phyloP scores from a whole-genome alignment of 1,284 basidiomycete species.

The Moesziomyces aphidis region DNA sequence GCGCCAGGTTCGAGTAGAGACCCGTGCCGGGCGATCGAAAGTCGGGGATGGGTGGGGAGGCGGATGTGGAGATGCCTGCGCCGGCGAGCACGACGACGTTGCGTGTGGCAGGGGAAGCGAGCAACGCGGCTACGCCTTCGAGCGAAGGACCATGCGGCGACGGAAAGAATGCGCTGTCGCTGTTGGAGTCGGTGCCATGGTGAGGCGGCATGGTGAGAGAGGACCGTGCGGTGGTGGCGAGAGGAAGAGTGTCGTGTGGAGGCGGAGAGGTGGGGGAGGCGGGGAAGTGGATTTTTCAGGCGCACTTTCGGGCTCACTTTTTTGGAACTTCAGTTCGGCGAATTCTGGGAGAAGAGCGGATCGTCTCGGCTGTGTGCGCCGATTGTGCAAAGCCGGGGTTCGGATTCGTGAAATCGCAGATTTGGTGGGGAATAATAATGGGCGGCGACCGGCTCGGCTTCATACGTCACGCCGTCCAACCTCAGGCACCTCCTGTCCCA shows the following conservation, averaged over 20 bases:
- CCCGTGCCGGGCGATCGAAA: slow-evolving; percentile 71
- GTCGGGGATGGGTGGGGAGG: slow-evolving; percentile 69
- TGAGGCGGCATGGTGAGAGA: background rate
- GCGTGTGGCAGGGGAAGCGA: slow-evolving; percentile 26
- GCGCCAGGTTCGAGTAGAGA: slow-evolving; percentile 72
- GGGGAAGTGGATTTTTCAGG: too few relatives aligned
- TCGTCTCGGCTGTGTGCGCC: too few relatives aligned
- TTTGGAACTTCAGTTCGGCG: too few relatives aligned
- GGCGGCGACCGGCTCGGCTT: too few relatives aligned
- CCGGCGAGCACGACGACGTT: slow-evolving; percentile 71
- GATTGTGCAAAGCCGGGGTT: too few relatives aligned
- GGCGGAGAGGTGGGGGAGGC: too few relatives aligned
- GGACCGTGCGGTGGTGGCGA: background rate
- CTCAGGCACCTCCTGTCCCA: too few relatives aligned
- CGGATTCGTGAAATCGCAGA: too few relatives aligned
- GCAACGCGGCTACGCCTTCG: slow-evolving; percentile 35
- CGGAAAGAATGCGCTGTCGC: slow-evolving; percentile 31
- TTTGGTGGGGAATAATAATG: too few relatives aligned
- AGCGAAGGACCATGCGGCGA: slow-evolving; percentile 36
- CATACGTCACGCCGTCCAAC: too few relatives aligned
- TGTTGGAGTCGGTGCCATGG: background rate
- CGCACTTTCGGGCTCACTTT: too few relatives aligned
- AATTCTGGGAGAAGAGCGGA: too few relatives aligned
- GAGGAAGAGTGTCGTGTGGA: background rate
- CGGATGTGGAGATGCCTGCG: slow-evolving; percentile 72